These are phyloP conservation scores for Trichoderma semiorbis DNA, from an alignment of 2,329 filamentous ascomycete species.

Conservation along the genomic window DNA sequence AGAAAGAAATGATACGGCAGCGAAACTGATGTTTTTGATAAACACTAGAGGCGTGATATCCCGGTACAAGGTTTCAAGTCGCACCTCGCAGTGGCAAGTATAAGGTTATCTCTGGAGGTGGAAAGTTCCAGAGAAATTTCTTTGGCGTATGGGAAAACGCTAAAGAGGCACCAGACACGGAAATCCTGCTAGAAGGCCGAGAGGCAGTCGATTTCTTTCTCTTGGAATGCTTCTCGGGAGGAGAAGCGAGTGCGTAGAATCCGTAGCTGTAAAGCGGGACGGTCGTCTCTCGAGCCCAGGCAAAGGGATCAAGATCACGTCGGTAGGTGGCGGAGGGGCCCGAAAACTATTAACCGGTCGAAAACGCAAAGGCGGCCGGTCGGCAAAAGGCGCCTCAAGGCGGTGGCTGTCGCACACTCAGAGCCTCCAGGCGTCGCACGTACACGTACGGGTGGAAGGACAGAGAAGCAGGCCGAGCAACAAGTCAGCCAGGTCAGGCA, in stretches of 20 bases:
- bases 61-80: slow-evolving; percentile 21
- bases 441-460: background rate
- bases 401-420: slow-evolving; percentile 14
- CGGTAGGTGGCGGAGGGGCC: slow-evolving; percentile 17
- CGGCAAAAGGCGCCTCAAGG: slow-evolving; percentile 13
- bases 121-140: background rate
- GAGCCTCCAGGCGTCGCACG: slow-evolving; percentile 9
- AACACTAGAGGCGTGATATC: slow-evolving; percentile 16
- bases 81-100: slow-evolving; percentile 21
- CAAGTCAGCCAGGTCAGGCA: background rate
- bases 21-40: slow-evolving; percentile 21
- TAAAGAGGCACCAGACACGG: background rate
- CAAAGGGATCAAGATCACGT: slow-evolving; percentile 20
- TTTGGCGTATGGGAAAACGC: background rate
- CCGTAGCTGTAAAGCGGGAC: slow-evolving; percentile 17
- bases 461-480: slow-evolving; percentile 14
- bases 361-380: slow-evolving; percentile 12
- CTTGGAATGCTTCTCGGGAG: background rate
- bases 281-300: slow-evolving; percentile 19
- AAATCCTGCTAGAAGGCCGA: background rate
- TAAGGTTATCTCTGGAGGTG: background rate
- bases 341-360: slow-evolving; percentile 2
- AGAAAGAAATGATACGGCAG: slow-evolving; percentile 28
- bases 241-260: slow-evolving; percentile 2
- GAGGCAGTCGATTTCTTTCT: background rate